Percentiles rank a stretch among this genome's conserved stretches.
phyloP scores from a whole-genome alignment of 441 rosid genomes.

The Populus hybrid region DNA sequence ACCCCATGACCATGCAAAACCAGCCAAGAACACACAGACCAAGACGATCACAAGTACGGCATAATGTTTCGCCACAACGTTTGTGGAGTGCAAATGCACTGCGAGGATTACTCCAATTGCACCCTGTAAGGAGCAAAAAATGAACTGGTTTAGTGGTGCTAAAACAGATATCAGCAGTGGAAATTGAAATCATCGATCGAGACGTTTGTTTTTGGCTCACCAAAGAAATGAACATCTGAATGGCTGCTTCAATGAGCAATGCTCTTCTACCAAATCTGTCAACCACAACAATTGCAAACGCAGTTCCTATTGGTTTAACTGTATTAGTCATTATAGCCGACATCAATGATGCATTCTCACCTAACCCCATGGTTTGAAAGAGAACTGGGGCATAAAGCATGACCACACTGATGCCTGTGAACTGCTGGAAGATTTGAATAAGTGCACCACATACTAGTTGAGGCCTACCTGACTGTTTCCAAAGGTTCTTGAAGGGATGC shows the following conservation, averaged over 20 bases:
- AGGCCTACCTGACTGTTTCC: constrained; percentile 40
- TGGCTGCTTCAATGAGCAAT: constrained; percentile 43
- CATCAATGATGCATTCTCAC: constrained; percentile 44
- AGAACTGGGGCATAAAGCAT: constrained; percentile 81
- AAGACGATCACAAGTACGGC: constrained; percentile 39
- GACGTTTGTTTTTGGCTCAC: constrained; percentile 23
- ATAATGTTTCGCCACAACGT: constrained; percentile 20
- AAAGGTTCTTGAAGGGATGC: constrained; percentile 44
- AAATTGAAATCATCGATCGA: not conserved
- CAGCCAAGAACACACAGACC: constrained; percentile 53
- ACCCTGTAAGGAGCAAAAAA: constrained; percentile 23
- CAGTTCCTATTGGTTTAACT: constrained; percentile 47
- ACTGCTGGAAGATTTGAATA: constrained; percentile 73
- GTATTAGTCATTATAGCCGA: constrained; percentile 58
- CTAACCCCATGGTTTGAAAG: constrained; percentile 71
- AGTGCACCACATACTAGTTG: constrained; percentile 48
- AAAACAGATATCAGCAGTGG: not conserved
- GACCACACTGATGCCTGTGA: constrained; percentile 69
- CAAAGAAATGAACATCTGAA: constrained; percentile 50
- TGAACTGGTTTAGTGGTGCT: not conserved
- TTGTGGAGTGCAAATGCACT: constrained; percentile 30
- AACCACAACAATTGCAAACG: constrained; percentile 39
- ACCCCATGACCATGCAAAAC: constrained; percentile 94
- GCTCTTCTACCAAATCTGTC: constrained; percentile 52
- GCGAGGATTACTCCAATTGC: constrained; percentile 41